A percentile compares a stretch with the other conserved stretches of the same genome.
Conservation (phyloP, 345 rosid species). For the Sisymbrium irio region DNA sequence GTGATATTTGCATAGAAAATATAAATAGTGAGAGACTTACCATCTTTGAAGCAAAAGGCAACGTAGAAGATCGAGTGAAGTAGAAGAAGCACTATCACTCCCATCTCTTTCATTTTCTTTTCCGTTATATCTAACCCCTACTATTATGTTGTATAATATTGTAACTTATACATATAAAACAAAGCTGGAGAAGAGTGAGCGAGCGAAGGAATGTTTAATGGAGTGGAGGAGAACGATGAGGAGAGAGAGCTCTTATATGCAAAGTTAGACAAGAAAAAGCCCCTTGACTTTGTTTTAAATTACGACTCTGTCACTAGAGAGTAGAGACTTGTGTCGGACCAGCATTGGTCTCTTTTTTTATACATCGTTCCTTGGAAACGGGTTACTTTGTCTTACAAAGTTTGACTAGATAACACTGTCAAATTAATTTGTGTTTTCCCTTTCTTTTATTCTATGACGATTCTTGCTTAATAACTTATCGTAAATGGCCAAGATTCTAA, state of each 20-base stretch:
- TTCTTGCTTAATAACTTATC: too few relatives aligned
- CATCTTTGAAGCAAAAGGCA: conserved; percentile 50
- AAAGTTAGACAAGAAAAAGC: background rate
- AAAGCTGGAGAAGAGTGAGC: background rate
- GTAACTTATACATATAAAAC: background rate
- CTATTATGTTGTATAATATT: background rate
- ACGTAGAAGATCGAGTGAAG: conserved; percentile 41
- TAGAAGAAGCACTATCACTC: conserved; percentile 40
- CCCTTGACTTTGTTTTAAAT: conserved; percentile 18
- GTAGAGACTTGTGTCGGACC: conserved; percentile 13
- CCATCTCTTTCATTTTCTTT: conserved; percentile 37
- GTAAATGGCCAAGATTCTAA: too few relatives aligned
- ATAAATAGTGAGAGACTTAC: conserved; percentile 22
- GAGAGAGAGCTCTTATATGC: conserved; percentile 40
- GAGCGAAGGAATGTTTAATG: background rate
- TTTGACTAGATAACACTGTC: conserved; percentile 17
- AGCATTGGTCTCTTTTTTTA: conserved; percentile 22
- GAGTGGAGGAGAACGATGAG: background rate
- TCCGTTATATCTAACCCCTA: background rate
- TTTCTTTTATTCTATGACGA: too few relatives aligned
- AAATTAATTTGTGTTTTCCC: too few relatives aligned
- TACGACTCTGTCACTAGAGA: conserved; percentile 8
- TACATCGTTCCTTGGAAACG: conserved; percentile 24
- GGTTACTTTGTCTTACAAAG: conserved; percentile 8
- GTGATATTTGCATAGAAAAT: background rate